Base-by-base conservation (phyloP, 2,329 filamentous ascomycete genomes). In the Xylaria sp. region DNA sequence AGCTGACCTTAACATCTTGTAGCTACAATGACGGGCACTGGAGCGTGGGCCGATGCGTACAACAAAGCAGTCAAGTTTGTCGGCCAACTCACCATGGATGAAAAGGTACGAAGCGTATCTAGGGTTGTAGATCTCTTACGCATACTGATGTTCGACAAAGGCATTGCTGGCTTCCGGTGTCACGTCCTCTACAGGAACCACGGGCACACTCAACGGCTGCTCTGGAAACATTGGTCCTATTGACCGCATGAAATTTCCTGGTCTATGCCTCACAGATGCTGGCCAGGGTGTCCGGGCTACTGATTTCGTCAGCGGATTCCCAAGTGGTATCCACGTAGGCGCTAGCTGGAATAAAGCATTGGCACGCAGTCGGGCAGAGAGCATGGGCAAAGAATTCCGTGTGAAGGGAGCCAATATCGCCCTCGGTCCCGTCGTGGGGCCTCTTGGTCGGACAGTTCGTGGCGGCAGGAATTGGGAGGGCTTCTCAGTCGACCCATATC, bases 131-230 rank as follows among this genome's bases (percentile, higher is more conserved):
- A 34, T 1, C 5, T 57, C n/a, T 15, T 8, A 39, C 37, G 10
- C 12, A 60, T 63, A 54, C 50, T 72, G 46, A 72, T 39, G 20
- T 56, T 39, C 37, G 23, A 51, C 28, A 58, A 15, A 85, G 83
- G 90, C 94, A 76, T 91, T 90, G 75, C 80, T 96, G 67, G 94
- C 92, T 0, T 91, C 91, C 1, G 93, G 93, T 71, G 86, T 90
- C 56, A 85, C 87, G 73, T 89, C 79, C 2, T 80, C 81, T n/a
- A 84, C 76, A 1, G 76, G 76, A 18, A 76, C 73, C 9, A 74
- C 76, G 7, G 77, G 76, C 2, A 77, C 75, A 15, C 48, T 77
- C 20, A 78, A 82, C 34, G 81, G 84, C 55, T 88, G 86, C 75
- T 80, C 81, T 0, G 86, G 85, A n/a, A 83, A 80, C 69, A 81